These are phyloP conservation scores for Phaeoacremonium minimum DNA, from an alignment of 2,329 filamentous ascomycete genomes.

Conservation along the genomic window DNA sequence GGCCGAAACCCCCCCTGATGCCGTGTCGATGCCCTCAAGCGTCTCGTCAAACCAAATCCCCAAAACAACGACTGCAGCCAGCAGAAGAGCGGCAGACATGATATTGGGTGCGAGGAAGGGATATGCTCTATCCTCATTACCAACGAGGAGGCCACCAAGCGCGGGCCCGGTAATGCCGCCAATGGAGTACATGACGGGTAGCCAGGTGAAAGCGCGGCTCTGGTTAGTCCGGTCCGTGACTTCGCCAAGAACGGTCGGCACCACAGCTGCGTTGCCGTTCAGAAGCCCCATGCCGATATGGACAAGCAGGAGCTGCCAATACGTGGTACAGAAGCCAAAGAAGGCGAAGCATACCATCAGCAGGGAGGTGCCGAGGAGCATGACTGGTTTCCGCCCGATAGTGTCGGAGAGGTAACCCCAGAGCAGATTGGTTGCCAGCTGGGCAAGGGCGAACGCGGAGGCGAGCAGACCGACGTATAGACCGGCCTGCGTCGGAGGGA, in stretches of 20 bases:
- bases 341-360: constrained; percentile 76
- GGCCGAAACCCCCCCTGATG: constrained; percentile 12
- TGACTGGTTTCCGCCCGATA: constrained; percentile 77
- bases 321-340: constrained; percentile 80
- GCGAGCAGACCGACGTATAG: constrained; percentile 89
- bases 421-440: constrained; percentile 87
- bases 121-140: constrained; percentile 53
- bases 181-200: constrained; percentile 93
- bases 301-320: constrained; percentile 81
- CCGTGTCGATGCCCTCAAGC: constrained; percentile 44
- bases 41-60: constrained; percentile 86
- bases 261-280: constrained; percentile 92
- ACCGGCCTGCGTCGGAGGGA: constrained; percentile 67
- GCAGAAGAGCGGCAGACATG: constrained; percentile 67
- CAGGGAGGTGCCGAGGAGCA: constrained; percentile 76
- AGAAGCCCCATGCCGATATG: constrained; percentile 88
- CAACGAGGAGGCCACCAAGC: constrained; percentile 80
- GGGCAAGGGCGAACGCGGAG: constrained; percentile 86
- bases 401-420: constrained; percentile 83
- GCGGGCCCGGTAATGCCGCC: constrained; percentile 91
- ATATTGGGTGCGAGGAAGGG: constrained; percentile 87
- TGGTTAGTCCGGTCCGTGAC: constrained; percentile 95
- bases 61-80: constrained; percentile 68
- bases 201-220: constrained; percentile 86
- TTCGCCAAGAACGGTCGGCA: constrained; percentile 90